Conservation (phyloP, 495 filamentous ascomycete genomes). For the Penicillium robsamsonii region DNA sequence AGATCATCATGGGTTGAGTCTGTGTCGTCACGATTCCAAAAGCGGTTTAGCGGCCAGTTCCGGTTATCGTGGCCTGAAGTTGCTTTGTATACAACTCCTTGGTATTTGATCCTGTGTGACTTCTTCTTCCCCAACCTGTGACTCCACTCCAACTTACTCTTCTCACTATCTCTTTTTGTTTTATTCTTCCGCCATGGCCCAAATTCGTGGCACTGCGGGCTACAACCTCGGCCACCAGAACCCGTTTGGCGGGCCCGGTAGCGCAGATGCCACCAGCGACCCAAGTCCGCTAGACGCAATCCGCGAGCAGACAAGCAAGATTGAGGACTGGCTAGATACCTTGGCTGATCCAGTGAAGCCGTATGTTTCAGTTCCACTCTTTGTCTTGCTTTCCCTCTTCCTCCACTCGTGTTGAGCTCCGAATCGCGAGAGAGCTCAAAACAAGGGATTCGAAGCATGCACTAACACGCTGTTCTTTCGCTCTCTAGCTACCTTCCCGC, state of each 20-base stretch:
- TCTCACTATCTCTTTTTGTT: background rate
- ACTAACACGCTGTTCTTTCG: slow-evolving; percentile 38
- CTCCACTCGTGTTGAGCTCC: background rate
- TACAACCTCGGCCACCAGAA: slow-evolving; percentile 86
- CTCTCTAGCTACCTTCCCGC: slow-evolving; percentile 78
- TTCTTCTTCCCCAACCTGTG: slow-evolving; percentile 11
- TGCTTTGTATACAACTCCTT: slow-evolving; percentile 27
- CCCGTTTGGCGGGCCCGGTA: slow-evolving; percentile 65
- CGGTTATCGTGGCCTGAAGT: slow-evolving; percentile 47
- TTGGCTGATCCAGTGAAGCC: slow-evolving; percentile 90
- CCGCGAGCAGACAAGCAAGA: slow-evolving; percentile 93
- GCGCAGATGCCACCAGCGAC: slow-evolving; percentile 63
- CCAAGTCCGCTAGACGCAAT: slow-evolving; percentile 89
- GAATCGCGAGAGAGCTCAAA: slow-evolving; percentile 12
- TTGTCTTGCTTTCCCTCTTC: background rate
- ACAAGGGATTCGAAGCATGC: slow-evolving; percentile 24
- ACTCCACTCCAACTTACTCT: slow-evolving; percentile 9
- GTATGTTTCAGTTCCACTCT: slow-evolving; percentile 57
- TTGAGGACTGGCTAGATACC: slow-evolving; percentile 91
- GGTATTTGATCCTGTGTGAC: slow-evolving; percentile 21
- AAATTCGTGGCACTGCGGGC: slow-evolving; percentile 92
- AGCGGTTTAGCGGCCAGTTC: slow-evolving; percentile 37
- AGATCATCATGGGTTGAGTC: slow-evolving; percentile 7
- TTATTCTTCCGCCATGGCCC: slow-evolving; percentile 64
- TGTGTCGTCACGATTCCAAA: slow-evolving; percentile 37